Base-by-base conservation (phyloP, 2,329 filamentous ascomycete genomes). In the Clarireedia hainanense region DNA sequence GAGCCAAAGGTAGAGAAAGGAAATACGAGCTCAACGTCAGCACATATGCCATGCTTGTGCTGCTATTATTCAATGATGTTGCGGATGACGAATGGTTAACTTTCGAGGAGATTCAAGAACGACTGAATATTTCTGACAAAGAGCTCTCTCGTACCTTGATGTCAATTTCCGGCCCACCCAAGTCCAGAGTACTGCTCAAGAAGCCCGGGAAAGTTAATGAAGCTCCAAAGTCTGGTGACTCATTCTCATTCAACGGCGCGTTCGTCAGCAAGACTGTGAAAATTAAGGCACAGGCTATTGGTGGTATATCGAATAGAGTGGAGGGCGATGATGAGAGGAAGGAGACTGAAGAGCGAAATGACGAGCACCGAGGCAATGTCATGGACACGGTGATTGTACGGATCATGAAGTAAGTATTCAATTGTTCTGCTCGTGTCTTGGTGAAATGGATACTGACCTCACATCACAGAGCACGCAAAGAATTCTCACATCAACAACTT, bases 1-100 rank as follows among this genome's bases (percentile, higher is more conserved):
- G 84, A 2, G 76, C 74, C 0, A 69, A 85, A 23, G 77, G 79
- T 56, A 82, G 79, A 56, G 85, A 88, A 61, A 79, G 87, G 36
- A 84, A 86, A 37, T 92, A 97, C 67, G 94, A 99, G 65, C 76
- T 99, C 55, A 96, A 91, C 59, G 91, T 95, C 20, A 87, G 91
- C 1, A 97, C 94, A 0, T 94, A 94, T 69, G 90, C 85, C 64
- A 96, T 97, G 89, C 75, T 96, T 20, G 84, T 97, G 24, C 73
- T 99, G 20, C 71, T 95, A 46, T 80, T 96, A 0, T 99, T 97
- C 78, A 97, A 97, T 66, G 84, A 92, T 39, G 66, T 95, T 0
- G 69, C 68, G 2, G 75, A 79, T 5, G 76, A 69, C 30, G 72
- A 76, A 61, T 75, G 71, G 47, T 69, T 85, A 15, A 73, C 76